These are phyloP conservation scores for Rhynchospora pubera DNA, from an alignment of 176 grass and related monocot species.

Conservation along the genomic window DNA sequence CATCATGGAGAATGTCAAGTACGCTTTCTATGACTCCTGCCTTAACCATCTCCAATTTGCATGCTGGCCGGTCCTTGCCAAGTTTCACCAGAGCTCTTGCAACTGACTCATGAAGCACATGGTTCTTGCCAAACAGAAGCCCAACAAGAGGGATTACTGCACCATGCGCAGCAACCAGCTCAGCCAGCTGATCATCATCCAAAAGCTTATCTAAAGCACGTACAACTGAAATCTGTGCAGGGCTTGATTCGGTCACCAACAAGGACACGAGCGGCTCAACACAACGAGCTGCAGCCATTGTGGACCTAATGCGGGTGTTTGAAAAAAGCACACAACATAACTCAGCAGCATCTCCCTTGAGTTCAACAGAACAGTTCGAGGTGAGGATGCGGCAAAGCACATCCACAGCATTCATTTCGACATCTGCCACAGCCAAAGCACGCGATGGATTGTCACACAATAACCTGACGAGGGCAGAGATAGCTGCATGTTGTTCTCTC, in stretches of 20 bases:
- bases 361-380: conserved; percentile 74
- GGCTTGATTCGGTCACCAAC: conserved; percentile 68
- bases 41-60: conserved; percentile 99
- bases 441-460: conserved; percentile 90
- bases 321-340: conserved; percentile 89
- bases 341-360: conserved; percentile 97
- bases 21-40: conserved; percentile 92
- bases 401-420: conserved; percentile 97
- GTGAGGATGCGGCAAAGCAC: conserved; percentile 88
- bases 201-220: conserved; percentile 91
- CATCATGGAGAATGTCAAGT: conserved; percentile 88
- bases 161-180: conserved; percentile 84
- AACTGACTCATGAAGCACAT: conserved; percentile 79
- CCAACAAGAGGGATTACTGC: conserved; percentile 80
- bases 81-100: conserved; percentile 90
- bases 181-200: conserved; percentile 92
- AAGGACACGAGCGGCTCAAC: conserved; percentile 87
- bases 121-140: conserved; percentile 90
- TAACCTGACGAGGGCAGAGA: conserved; percentile 89
- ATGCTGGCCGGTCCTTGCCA: conserved; percentile 84
- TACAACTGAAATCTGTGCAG: conserved; percentile 90
- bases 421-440: conserved; percentile 81
- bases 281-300: conserved; percentile 78
- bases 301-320: conserved; percentile 96
- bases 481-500: conserved; percentile 98